These are phyloP conservation scores for Colletotrichum sp. DNA, from an alignment of 2,329 filamentous ascomycete genomes.

Conservation along the genomic window DNA sequence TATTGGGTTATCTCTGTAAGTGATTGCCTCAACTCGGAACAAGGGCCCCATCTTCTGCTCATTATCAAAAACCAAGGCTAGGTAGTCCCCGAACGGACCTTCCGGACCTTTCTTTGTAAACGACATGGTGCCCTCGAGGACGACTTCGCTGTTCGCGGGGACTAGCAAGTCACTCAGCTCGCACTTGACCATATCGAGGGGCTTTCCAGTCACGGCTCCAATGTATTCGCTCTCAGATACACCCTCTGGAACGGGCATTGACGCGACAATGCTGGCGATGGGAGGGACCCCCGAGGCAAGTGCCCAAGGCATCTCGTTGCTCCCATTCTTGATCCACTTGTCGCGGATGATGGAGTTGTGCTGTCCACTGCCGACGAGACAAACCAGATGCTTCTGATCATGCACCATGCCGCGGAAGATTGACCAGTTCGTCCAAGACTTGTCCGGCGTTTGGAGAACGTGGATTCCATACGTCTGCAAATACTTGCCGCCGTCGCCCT, in stretches of 20 bases:
- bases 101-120: constrained; percentile 45
- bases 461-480: constrained; percentile 56
- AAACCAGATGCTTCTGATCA: constrained; percentile 43
- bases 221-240: constrained; percentile 53
- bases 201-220: constrained; percentile 47
- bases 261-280: constrained; percentile 50
- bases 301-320: constrained; percentile 50
- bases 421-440: constrained; percentile 52
- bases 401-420: constrained; percentile 51
- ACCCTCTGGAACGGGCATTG: constrained; percentile 53
- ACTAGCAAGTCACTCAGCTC: constrained; percentile 53
- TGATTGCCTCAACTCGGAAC: constrained; percentile 51
- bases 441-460: constrained; percentile 48
- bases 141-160: constrained; percentile 55
- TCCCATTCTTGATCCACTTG: constrained; percentile 47
- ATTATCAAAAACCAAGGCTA: constrained; percentile 12
- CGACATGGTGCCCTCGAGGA: constrained; percentile 54
- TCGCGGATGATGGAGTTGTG: constrained; percentile 52
- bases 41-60: constrained; percentile 31
- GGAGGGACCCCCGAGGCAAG: constrained; percentile 54
- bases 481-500: constrained; percentile 53
- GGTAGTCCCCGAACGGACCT: constrained; percentile 54
- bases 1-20: constrained; percentile 51
- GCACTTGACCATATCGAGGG: constrained; percentile 55
- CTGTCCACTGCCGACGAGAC: constrained; percentile 47